These are phyloP conservation scores for Allantophomopsis lycopodina DNA, from an alignment of 2,329 filamentous ascomycete genomes.

Conservation along the genomic window DNA sequence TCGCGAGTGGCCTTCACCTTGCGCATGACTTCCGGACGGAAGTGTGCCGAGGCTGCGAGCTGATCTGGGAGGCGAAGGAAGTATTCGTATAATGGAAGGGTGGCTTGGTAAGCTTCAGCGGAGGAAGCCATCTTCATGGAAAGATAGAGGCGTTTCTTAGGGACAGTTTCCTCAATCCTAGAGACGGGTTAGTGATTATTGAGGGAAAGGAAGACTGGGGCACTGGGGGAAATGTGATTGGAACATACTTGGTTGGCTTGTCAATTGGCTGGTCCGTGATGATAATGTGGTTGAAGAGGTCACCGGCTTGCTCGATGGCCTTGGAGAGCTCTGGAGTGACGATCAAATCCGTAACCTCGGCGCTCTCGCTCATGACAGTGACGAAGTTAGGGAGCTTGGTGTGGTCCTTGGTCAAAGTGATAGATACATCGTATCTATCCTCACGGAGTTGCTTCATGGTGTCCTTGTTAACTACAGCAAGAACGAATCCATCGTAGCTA, in stretches of 20 bases:
- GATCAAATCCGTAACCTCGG: slow-evolving; percentile 79
- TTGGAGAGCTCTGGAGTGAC: slow-evolving; percentile 79
- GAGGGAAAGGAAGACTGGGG: not conserved
- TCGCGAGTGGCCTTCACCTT: slow-evolving; percentile 75
- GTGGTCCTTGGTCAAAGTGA: slow-evolving; percentile 89
- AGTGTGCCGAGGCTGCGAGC: slow-evolving; percentile 64
- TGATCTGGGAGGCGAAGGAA: slow-evolving; percentile 78
- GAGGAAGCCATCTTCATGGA: slow-evolving; percentile 56
- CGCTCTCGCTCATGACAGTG: slow-evolving; percentile 93
- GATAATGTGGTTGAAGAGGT: slow-evolving; percentile 74
- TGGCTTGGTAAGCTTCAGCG: slow-evolving; percentile 45
- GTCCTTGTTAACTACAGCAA: slow-evolving; percentile 90
- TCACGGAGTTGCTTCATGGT: slow-evolving; percentile 81
- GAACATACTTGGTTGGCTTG: slow-evolving; percentile 65
- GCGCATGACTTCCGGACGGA: slow-evolving; percentile 79
- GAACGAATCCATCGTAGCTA: slow-evolving; percentile 82
- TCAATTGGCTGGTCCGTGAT: slow-evolving; percentile 81
- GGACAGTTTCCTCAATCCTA: slow-evolving; percentile 70
- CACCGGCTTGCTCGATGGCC: slow-evolving; percentile 65
- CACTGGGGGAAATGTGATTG: not conserved
- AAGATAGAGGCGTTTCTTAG: slow-evolving; percentile 78
- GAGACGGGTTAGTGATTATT: not conserved
- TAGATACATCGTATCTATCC: slow-evolving; percentile 85
- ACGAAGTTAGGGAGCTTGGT: slow-evolving; percentile 79
- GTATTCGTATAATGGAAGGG: slow-evolving; percentile 65